Conservation (phyloP, 768 basidiomycete genomes). For the Trametes cubensis region DNA sequence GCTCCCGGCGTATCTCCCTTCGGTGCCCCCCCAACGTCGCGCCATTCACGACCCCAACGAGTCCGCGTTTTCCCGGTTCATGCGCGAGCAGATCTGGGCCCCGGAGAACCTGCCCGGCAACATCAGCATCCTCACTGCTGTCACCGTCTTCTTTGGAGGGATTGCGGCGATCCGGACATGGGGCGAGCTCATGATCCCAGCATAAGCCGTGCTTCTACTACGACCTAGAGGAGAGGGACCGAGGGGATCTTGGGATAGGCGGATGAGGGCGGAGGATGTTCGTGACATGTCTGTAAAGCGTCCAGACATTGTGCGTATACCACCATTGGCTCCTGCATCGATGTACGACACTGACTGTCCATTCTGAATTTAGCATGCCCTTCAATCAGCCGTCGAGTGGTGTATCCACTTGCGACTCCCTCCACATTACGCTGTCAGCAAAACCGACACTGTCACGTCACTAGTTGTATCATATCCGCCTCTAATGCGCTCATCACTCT, state of each 20-base stretch:
- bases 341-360: too few species aligned
- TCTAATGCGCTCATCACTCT: background rate
- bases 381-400: background rate
- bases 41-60: constrained; percentile 60
- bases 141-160: constrained; percentile 69
- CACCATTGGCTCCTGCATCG: too few species aligned
- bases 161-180: constrained; percentile 73
- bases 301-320: too few species aligned
- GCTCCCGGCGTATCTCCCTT: constrained; percentile 59
- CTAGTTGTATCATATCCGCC: constrained; percentile 5
- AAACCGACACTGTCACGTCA: background rate
- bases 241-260: background rate
- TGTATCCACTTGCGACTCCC: background rate
- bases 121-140: constrained; percentile 65
- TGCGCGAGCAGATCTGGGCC: constrained; percentile 66
- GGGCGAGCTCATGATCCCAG: constrained; percentile 77
- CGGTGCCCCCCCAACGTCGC: constrained; percentile 43
- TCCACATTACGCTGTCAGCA: background rate
- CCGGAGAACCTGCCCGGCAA: constrained; percentile 79
- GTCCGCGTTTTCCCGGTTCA: constrained; percentile 55
- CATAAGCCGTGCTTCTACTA: constrained; percentile 36
- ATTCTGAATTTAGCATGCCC: too few species aligned
- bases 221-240: constrained; percentile 1
- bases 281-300: too few species aligned
- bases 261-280: background rate